Evolutionary conservation across 768 basidiomycete species (phyloP), one percentile per base, ranked within the genome.

Genomic region (Pluteus cervinus): DNA sequence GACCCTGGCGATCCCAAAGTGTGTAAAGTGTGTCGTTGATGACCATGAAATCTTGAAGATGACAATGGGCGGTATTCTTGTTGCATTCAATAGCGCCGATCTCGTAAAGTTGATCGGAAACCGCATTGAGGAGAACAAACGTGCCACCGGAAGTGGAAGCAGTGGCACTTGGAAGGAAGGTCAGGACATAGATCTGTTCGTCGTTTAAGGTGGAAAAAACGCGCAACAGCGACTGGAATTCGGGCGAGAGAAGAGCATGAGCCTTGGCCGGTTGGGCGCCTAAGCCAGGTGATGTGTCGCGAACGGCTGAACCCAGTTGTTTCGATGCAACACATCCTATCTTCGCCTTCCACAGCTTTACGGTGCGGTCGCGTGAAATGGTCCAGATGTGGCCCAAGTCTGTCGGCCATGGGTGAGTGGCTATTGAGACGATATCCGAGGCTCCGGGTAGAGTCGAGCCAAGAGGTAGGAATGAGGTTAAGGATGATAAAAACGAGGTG

Each of bases 271-370:
- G 49, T 10, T 61, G 48, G n/a, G 54, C 41, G 29, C 54, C 51
- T 23, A 60, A 55, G 12, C 43, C 55, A 36, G 61, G 54, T 3
- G 63, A 55, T 11, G 48, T 42, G 42, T 57, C 58, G 44, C 58
- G 57, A 17, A 54, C 40, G 12, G 28, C 40, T 21, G 54, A 52
- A 8, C 74, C 65, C 29, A 86, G 59, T 8, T 63, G 57, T 52
- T 73, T 80, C 22, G 75, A 74, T 21, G 79, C 73, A n/a, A 82
- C 70, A 52, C 86, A 83, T 29, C 81, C 81, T 38, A 76, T 66
- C 55, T 81, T 76, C 20, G 80, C 70, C 45, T 85, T 83, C 92
- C 92, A 97, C 29, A 86, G 66, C 25, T 90, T 75, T 28, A 98
- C 66, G 23, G 80, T 82, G 38, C 85, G 74, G 63, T 96, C 90